phyloP scores from a whole-genome alignment of 352 stramenopile species.

The Stramenopiles sp. region DNA sequence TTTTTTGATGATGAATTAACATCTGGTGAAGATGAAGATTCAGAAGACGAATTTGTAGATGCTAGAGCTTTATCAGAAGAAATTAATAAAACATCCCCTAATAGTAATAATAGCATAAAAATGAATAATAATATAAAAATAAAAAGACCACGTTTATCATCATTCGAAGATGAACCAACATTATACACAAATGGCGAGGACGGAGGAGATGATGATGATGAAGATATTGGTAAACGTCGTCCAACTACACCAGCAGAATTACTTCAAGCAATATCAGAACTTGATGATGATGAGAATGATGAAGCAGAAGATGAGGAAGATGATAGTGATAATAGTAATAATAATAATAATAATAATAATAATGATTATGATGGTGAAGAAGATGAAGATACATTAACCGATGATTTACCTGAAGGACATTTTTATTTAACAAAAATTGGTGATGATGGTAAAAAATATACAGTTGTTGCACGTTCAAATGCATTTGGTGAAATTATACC shows the following conservation, averaged over 20 bases:
- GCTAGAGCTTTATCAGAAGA: background rate
- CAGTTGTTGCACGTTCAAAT: background rate
- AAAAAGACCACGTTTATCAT: background rate
- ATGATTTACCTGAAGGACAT: background rate
- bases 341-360: background rate
- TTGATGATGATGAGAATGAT: too few relatives aligned
- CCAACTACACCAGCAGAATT: background rate
- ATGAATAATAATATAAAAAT: background rate
- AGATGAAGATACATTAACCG: background rate
- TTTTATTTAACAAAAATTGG: background rate
- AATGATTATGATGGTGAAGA: background rate
- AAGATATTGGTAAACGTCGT: background rate
- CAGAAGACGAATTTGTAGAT: background rate
- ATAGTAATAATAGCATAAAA: background rate
- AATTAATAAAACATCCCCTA: background rate
- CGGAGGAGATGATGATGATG: background rate
- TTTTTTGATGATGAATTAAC: background rate
- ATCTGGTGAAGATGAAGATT: background rate
- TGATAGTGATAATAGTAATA: too few relatives aligned
- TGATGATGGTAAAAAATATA: background rate
- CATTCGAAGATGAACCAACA: background rate
- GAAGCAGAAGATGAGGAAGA: too few relatives aligned
- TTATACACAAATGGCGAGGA: background rate
- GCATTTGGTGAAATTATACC: background rate
- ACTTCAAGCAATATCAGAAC: too few relatives aligned